phyloP scores from a whole-genome alignment of 441 rosid species.

The Gossypium gossypioides region DNA sequence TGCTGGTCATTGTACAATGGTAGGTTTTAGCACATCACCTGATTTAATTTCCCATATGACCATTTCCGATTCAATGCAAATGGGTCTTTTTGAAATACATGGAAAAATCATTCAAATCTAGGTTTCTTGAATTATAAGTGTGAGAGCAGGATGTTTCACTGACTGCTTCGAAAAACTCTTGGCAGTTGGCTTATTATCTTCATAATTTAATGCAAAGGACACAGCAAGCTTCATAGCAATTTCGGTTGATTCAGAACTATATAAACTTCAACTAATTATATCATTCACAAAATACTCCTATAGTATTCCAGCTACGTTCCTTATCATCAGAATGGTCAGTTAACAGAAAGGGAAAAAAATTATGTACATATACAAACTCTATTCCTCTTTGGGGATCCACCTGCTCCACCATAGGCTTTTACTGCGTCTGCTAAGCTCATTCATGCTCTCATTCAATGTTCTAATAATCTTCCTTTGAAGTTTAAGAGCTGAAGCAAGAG shows the following conservation, averaged over 20 bases:
- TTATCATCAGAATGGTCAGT: too few species aligned
- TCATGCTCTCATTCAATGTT: conserved; percentile 66
- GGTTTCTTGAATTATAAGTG: background rate
- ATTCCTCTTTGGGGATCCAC: conserved; percentile 88
- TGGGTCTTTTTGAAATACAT: background rate
- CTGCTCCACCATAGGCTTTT: conserved; percentile 91
- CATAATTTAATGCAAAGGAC: background rate
- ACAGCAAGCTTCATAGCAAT: conserved; percentile 1
- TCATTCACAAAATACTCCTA: too few species aligned
- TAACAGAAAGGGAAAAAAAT: background rate
- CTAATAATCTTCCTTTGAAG: conserved; percentile 65
- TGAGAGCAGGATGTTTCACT: background rate
- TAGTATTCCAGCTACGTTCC: too few species aligned
- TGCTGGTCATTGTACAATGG: background rate
- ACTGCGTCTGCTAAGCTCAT: conserved; percentile 54
- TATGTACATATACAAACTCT: conserved; percentile 26
- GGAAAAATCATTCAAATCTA: background rate
- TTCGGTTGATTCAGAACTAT: conserved; percentile 13
- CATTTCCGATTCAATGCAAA: background rate
- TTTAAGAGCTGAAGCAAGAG: conserved; percentile 26
- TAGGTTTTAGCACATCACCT: background rate
- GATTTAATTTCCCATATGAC: background rate
- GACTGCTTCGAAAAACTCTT: background rate
- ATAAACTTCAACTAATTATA: background rate
- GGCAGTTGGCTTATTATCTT: background rate